Base-by-base conservation (phyloP, 2,329 filamentous ascomycete genomes). In the Dactylonectria estremocensis region DNA sequence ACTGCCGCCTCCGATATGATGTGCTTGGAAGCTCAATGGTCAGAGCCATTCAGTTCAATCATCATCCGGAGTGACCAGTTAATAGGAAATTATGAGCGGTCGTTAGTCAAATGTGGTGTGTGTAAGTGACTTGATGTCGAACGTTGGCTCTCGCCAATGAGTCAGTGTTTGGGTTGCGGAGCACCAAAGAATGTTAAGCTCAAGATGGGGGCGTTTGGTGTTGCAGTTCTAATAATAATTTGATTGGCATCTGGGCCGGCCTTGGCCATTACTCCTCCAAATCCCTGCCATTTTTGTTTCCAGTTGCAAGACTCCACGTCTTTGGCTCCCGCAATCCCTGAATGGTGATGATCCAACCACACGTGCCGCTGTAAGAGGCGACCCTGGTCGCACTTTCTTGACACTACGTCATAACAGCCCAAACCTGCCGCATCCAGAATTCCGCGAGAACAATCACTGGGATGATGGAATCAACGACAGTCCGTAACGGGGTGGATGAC, bases 341-440 rank as follows among this genome's bases (percentile, higher is more conserved):
- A n/a, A n/a, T n/a, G 16, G 40, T 5, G 5, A n/a, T 8, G 40
- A 7, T 8, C 16, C 16, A 43, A 43, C 40, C 16, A n/a, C 16
- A 43, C 8, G 20, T 13, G 20, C 20, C n/a, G n/a, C n/a, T 53
- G 50, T 35, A 53, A 53, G 50, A 35, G 50, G 28, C 18, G 28
- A 53, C 33, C 50, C 50, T n/a, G 16, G 50, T 53, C n/a, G 50
- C 50, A 20, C 50, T 28, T 53, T n/a, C 50, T 53, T n/a, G 28
- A 7, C n/a, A 28, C 50, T 53, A 53, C 50, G 50, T 53, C 50
- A 53, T 53, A 53, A 35, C n/a, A 3, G 50, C 50, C 31, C 50
- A 35, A 53, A 22, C 50, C 31, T 53, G 50, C 31, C 49, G 18
- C 20, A 16, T 33, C 49, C n/a, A 35, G 28, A 53, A 53, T 31